Percentiles rank a stretch among this genome's conserved stretches.
phyloP scores from a whole-genome alignment of 1,284 basidiomycete genomes.

The Cutaneotrichosporon cyanovorans region DNA sequence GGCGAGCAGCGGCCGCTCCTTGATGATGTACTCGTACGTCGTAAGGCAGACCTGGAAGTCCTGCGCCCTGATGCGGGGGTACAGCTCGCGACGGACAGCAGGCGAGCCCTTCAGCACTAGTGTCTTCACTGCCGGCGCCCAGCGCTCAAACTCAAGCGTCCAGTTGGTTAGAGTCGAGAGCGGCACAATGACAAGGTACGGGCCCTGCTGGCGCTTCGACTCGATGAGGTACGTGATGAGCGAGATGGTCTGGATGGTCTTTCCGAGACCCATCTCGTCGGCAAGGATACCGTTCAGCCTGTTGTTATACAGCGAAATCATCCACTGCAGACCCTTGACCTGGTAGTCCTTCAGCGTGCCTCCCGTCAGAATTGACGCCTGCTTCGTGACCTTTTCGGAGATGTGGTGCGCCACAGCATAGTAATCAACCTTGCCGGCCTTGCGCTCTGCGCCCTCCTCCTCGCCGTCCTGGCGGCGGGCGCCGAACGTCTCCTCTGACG shows the following conservation, averaged over 20 bases:
- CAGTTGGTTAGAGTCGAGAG: constrained; percentile 98
- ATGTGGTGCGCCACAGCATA: constrained; percentile 93
- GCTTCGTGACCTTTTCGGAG: constrained; percentile 77
- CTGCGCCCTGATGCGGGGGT: constrained; percentile 37
- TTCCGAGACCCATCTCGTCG: constrained; percentile 95
- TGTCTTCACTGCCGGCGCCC: constrained; percentile 81
- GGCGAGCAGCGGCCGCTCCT: constrained; percentile 81
- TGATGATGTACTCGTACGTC: constrained; percentile 99
- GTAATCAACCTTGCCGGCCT: constrained; percentile 83
- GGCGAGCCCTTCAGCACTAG: constrained; percentile 95
- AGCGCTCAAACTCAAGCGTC: constrained; percentile 93
- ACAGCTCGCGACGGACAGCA: constrained; percentile 43
- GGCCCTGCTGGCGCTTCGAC: constrained; percentile 79
- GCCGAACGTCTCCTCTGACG: constrained; percentile 83
- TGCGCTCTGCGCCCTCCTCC: constrained; percentile 48
- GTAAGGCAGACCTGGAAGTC: constrained; percentile 94
- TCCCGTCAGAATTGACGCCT: constrained; percentile 74
- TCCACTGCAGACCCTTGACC: constrained; percentile 93
- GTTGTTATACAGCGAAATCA: constrained; percentile 87
- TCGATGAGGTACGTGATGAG: constrained; percentile 95
- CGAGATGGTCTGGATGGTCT: constrained; percentile 93
- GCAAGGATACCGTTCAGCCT: constrained; percentile 87
- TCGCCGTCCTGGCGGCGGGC: constrained; percentile 63
- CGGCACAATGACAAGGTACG: constrained; percentile 96
- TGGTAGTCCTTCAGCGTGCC: constrained; percentile 88